Conservation (phyloP, 2,329 filamentous ascomycete species). For the Cylindrodendrum hubeiense region DNA sequence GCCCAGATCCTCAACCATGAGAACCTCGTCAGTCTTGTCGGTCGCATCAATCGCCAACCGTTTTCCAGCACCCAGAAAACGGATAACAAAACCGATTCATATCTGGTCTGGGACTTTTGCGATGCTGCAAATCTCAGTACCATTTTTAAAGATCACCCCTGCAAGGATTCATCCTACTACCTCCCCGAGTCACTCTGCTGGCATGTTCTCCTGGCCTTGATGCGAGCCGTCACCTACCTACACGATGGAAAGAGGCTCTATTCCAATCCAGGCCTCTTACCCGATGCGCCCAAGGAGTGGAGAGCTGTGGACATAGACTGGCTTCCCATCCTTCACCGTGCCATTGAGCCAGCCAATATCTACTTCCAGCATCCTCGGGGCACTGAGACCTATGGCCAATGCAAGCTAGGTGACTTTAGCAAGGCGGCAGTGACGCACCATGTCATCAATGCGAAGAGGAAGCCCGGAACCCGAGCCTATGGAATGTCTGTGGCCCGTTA, state of each 20-base stretch:
- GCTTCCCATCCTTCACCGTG: conserved; percentile 64
- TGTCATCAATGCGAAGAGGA: conserved; percentile 7
- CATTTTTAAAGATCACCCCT: conserved; percentile 50
- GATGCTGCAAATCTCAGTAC: conserved; percentile 62
- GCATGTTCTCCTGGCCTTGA: conserved; percentile 64
- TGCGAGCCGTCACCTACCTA: conserved; percentile 64
- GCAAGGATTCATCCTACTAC: conserved; percentile 45
- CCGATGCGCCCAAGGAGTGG: conserved; percentile 23
- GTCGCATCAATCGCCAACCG: conserved; percentile 47
- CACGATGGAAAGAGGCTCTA: conserved; percentile 60
- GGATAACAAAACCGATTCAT: conserved; percentile 30
- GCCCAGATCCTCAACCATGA: conserved; percentile 60
- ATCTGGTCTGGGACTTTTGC: conserved; percentile 65
- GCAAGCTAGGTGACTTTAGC: conserved; percentile 65
- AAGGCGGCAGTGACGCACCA: conserved; percentile 56
- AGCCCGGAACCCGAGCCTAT: background rate
- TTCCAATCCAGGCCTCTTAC: conserved; percentile 20
- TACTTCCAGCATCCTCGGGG: conserved; percentile 63
- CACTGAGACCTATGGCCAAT: conserved; percentile 63
- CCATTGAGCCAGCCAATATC: conserved; percentile 61
- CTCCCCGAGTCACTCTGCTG: conserved; percentile 67
- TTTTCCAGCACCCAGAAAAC: conserved; percentile 28
- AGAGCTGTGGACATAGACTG: conserved; percentile 55
- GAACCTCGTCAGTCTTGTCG: conserved; percentile 60
- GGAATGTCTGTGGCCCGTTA: conserved; percentile 30